phyloP scores from a whole-genome alignment of 495 filamentous ascomycete genomes.

The Trichocladium antarcticum region DNA sequence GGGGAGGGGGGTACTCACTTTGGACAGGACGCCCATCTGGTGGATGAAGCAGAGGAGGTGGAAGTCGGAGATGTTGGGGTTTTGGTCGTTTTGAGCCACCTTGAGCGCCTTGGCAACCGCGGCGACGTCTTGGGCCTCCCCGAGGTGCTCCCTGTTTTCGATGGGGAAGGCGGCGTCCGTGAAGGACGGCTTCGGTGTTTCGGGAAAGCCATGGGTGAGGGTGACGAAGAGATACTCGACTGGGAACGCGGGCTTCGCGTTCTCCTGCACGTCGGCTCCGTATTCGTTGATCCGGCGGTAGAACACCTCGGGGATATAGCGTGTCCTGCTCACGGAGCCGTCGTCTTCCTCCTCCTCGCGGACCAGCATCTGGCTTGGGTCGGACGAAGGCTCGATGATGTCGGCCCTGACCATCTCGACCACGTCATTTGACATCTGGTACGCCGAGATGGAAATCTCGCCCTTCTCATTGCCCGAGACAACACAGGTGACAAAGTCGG shows the following conservation, averaged over 20 bases:
- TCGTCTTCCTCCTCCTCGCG: constrained; percentile 84
- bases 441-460: constrained; percentile 77
- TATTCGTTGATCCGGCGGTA: constrained; percentile 94
- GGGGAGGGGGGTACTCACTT: constrained; percentile 44
- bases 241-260: constrained; percentile 90
- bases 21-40: constrained; percentile 64
- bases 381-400: constrained; percentile 89
- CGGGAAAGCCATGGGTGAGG: constrained; percentile 92
- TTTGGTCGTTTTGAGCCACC: constrained; percentile 43
- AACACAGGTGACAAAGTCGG: constrained; percentile 93
- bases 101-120: constrained; percentile 32
- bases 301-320: constrained; percentile 97
- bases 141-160: constrained; percentile 78
- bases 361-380: constrained; percentile 88
- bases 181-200: constrained; percentile 62
- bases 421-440: constrained; percentile 87
- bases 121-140: constrained; percentile 60
- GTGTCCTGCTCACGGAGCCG: constrained; percentile 51
- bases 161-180: constrained; percentile 61
- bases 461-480: constrained; percentile 85
- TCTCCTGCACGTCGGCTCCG: constrained; percentile 89
- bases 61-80: constrained; percentile 74
- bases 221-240: constrained; percentile 95
- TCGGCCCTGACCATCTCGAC: constrained; percentile 96
- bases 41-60: constrained; percentile 84